A percentile compares a stretch with the other conserved stretches of the same genome.
Evolutionary conservation across 768 basidiomycete genomes (phyloP).

Genomic region (Piloderma croceum): DNA sequence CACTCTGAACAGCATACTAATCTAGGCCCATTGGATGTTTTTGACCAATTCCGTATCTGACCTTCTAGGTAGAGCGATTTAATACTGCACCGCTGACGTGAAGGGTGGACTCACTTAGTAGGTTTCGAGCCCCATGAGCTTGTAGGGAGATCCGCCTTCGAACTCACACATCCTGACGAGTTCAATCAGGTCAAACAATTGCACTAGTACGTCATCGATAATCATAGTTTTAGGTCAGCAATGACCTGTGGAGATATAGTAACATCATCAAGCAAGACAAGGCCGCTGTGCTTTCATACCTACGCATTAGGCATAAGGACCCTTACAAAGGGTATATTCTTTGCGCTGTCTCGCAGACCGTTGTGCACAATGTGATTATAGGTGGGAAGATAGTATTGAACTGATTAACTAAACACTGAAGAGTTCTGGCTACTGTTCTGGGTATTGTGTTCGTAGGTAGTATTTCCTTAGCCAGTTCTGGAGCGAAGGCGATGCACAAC

Average conservation of each 20-base stretch:
- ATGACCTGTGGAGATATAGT: conserved; percentile 27
- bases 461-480: conserved; percentile 71
- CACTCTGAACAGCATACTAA: too few relatives aligned
- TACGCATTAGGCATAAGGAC: conserved; percentile 76
- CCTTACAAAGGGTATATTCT: conserved; percentile 71
- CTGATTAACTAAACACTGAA: too few relatives aligned
- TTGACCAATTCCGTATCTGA: conserved; percentile 62
- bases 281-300: conserved; percentile 71
- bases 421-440: conserved; percentile 43
- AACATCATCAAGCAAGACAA: conserved; percentile 76
- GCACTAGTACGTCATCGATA: conserved; percentile 50
- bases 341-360: too few relatives aligned
- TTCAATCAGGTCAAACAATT: conserved; percentile 57
- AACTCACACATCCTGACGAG: conserved; percentile 81
- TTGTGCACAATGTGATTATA: conserved; percentile 42
- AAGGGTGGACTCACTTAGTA: conserved; percentile 19
- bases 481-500: conserved; percentile 71
- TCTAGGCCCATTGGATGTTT: too few relatives aligned
- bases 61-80: conserved; percentile 44
- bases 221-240: background rate
- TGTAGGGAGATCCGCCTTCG: conserved; percentile 60
- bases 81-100: background rate
- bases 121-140: conserved; percentile 73
- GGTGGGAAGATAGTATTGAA: too few relatives aligned
- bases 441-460: conserved; percentile 73